Conservation (phyloP, 768 basidiomycete genomes). For the Trametes maxima region DNA sequence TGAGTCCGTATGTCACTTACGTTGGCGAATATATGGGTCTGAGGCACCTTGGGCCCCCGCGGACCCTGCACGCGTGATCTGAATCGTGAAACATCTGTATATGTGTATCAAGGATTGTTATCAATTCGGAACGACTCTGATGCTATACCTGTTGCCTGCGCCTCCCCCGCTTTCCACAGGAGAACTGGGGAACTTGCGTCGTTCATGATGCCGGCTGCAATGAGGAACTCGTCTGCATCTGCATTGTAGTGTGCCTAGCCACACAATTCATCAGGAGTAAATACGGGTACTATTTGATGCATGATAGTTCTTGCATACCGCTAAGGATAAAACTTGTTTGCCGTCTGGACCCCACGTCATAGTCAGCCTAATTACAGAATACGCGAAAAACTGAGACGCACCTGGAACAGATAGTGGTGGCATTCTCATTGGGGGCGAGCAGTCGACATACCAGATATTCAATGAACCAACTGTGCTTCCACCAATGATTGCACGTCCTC, state of each 20-base stretch:
- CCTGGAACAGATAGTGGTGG: background rate
- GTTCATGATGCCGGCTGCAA: background rate
- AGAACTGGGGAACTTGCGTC: background rate
- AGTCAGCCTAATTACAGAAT: too few species aligned
- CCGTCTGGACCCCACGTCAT: too few species aligned
- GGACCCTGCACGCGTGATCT: too few species aligned
- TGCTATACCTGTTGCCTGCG: background rate
- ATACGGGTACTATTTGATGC: background rate
- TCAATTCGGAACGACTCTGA: too few species aligned
- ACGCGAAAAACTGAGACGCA: background rate
- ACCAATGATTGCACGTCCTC: background rate
- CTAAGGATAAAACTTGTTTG: background rate
- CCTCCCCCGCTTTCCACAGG: background rate
- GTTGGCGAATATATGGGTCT: too few species aligned
- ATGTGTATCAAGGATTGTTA: too few species aligned
- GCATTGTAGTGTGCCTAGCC: background rate
- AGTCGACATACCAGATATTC: background rate
- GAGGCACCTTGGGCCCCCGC: too few species aligned
- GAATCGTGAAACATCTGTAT: too few species aligned
- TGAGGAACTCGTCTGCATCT: background rate
- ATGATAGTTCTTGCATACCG: background rate
- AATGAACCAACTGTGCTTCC: background rate
- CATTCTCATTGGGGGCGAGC: background rate
- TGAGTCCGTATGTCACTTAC: too few species aligned
- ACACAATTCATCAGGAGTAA: background rate